Conservation (phyloP, 140 eudicot species). For the Flaveria floridana region DNA sequence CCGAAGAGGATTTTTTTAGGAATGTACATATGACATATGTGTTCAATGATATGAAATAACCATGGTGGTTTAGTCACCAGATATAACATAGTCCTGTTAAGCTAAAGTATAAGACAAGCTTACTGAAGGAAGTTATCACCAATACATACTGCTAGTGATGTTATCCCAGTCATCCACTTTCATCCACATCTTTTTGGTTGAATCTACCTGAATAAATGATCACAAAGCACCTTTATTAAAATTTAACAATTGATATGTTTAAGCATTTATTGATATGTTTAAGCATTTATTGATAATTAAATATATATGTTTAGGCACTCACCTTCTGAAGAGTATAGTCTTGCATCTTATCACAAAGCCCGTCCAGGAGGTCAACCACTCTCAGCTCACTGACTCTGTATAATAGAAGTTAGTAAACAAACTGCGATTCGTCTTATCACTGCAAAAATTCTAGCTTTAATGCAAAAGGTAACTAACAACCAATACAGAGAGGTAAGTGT, state of each 20-base stretch:
- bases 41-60: background rate
- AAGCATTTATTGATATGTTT: background rate
- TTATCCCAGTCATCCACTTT: conserved; percentile 78
- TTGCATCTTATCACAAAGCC: conserved; percentile 95
- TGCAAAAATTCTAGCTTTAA: conserved; percentile 3
- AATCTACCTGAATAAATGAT: conserved; percentile 54
- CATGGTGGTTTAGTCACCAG: conserved; percentile 19
- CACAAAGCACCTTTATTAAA: conserved; percentile 21
- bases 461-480: conserved; percentile 15
- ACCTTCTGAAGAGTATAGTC: conserved; percentile 93
- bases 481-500: conserved; percentile 23
- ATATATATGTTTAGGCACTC: conserved; percentile 9
- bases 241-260: background rate
- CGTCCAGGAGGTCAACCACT: conserved; percentile 94
- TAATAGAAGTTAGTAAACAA: conserved; percentile 22
- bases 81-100: conserved; percentile 19
- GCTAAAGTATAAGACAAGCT: conserved; percentile 33
- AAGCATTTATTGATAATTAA: background rate
- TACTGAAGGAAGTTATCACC: conserved; percentile 38
- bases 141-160: conserved; percentile 62
- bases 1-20: background rate
- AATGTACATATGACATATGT: background rate
- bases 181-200: conserved; percentile 57
- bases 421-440: background rate
- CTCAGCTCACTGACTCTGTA: conserved; percentile 87